Percentiles rank a stretch among this genome's conserved stretches.
These are phyloP conservation scores for Xylaria flabelliformis DNA, from an alignment of 495 filamentous ascomycete genomes.

Conservation along the genomic window DNA sequence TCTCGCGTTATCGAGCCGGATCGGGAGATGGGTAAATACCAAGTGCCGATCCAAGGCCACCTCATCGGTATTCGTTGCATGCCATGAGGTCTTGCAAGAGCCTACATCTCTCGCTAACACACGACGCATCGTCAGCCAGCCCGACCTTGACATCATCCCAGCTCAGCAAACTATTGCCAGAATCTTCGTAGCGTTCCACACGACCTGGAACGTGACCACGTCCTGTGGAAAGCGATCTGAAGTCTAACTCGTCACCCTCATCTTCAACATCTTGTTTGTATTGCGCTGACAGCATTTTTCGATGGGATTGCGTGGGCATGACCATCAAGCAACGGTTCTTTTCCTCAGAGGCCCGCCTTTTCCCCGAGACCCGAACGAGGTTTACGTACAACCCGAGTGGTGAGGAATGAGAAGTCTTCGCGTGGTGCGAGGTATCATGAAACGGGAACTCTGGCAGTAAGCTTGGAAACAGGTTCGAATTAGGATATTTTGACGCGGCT, in stretches of 20 bases:
- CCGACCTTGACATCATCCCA: neutral
- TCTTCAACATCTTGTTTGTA: neutral
- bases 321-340: neutral
- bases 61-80: neutral
- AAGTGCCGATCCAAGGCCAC: neutral
- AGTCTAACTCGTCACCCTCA: constrained; percentile 15
- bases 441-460: no score
- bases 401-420: neutral
- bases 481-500: neutral
- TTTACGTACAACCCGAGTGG: neutral
- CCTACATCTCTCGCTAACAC: neutral
- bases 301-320: neutral
- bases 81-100: neutral
- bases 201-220: constrained; percentile 11
- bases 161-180: neutral
- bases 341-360: neutral
- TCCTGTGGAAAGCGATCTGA: constrained; percentile 16
- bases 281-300: neutral
- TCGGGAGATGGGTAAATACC: constrained; percentile 11
- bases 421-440: neutral
- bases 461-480: neutral
- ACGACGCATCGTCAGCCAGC: neutral
- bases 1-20: neutral
- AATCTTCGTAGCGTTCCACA: constrained; percentile 15
- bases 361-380: neutral